A percentile compares a stretch with the other conserved stretches of the same genome.
phyloP scores from a whole-genome alignment of 2,329 filamentous ascomycete genomes.

The Colletotrichum neosansevieriae region DNA sequence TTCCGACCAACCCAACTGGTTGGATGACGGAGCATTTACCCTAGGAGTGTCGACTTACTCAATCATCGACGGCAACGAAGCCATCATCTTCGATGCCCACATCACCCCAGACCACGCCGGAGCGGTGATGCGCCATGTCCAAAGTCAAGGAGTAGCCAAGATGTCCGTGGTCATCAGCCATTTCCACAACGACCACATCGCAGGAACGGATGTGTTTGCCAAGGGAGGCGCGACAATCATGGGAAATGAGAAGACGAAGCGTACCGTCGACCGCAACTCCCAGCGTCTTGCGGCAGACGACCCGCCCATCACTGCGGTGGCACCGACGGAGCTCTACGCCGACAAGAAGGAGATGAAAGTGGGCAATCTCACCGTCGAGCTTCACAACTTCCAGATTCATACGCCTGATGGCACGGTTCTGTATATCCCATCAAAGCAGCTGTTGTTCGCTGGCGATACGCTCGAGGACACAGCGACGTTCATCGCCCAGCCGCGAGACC shows the following conservation, averaged over 20 bases:
- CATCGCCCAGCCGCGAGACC: slow-evolving; percentile 26
- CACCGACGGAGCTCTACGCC: slow-evolving; percentile 28
- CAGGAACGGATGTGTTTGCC: slow-evolving; percentile 29
- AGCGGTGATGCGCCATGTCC: slow-evolving; percentile 39
- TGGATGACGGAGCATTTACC: slow-evolving; percentile 41
- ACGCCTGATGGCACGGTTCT: slow-evolving; percentile 34
- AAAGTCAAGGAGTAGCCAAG: slow-evolving; percentile 30
- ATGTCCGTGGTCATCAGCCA: slow-evolving; percentile 37
- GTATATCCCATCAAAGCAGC: slow-evolving; percentile 34
- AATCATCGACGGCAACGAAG: slow-evolving; percentile 37
- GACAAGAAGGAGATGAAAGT: slow-evolving; percentile 25
- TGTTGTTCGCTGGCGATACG: slow-evolving; percentile 35
- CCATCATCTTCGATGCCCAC: slow-evolving; percentile 39
- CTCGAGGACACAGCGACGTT: slow-evolving; percentile 37
- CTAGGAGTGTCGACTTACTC: slow-evolving; percentile 38
- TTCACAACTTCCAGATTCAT: slow-evolving; percentile 35
- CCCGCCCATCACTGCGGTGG: slow-evolving; percentile 30
- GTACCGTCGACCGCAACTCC: slow-evolving; percentile 13
- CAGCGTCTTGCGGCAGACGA: slow-evolving; percentile 29
- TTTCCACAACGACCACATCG: slow-evolving; percentile 38
- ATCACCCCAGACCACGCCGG: slow-evolving; percentile 38
- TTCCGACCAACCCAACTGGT: slow-evolving; percentile 40
- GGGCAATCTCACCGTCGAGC: slow-evolving; percentile 28
- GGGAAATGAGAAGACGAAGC: slow-evolving; percentile 27
- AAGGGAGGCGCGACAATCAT: slow-evolving; percentile 33